Conservation (phyloP, 176 grass and related monocot genomes). For the Aegilops umbellulata region DNA sequence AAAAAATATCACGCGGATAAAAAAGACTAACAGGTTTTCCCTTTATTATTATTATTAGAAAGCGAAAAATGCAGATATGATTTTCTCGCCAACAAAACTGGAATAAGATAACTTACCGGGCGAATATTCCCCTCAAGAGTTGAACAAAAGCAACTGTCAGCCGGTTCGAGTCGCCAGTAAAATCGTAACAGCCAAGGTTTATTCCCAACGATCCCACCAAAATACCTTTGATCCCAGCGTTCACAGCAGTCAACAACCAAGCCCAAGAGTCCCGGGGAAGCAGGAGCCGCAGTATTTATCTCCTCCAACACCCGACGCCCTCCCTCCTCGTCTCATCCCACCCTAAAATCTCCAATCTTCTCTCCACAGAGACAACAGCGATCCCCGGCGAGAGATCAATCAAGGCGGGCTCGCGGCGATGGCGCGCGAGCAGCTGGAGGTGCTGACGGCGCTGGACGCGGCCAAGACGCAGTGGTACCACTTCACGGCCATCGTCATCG, state of each 20-base stretch:
- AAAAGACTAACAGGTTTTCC: too few relatives aligned
- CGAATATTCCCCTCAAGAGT: background rate
- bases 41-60: too few relatives aligned
- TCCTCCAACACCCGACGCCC: too few relatives aligned
- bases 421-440: conserved; percentile 37
- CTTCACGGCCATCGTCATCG: conserved; percentile 71
- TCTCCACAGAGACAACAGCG: background rate
- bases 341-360: background rate
- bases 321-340: too few relatives aligned
- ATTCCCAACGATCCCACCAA: background rate
- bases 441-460: conserved; percentile 56
- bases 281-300: background rate
- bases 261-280: background rate
- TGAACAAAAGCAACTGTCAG: too few relatives aligned
- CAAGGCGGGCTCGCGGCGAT: background rate
- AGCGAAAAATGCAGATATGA: too few relatives aligned
- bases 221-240: background rate
- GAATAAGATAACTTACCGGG: background rate
- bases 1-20: too few relatives aligned
- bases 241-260: background rate
- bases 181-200: too few relatives aligned
- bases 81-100: background rate
- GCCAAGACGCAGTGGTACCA: conserved; percentile 88
- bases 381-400: background rate
- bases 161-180: too few relatives aligned